Evolutionary conservation across 2,329 filamentous ascomycete genomes (phyloP).

Genomic region (Domatiomyces catenatus): DNA sequence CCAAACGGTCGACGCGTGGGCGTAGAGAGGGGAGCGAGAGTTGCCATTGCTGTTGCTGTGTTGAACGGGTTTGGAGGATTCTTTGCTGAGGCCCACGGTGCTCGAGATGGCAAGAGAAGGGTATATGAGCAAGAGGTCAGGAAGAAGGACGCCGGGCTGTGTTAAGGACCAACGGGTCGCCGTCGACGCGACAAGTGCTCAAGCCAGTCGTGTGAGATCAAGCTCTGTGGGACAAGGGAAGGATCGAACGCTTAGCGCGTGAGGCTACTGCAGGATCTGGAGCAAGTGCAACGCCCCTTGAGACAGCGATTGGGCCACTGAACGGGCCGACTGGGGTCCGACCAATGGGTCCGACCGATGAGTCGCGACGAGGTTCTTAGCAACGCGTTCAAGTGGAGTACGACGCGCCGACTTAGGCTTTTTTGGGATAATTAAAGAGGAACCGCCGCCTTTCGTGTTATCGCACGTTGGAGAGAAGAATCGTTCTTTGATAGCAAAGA

Average conservation of each 20-base stretch:
- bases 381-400: background rate
- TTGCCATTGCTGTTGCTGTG: constrained; percentile 16
- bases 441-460: background rate
- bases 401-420: background rate
- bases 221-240: background rate
- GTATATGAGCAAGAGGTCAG: constrained; percentile 4
- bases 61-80: background rate
- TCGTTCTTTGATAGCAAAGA: background rate
- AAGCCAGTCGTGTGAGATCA: constrained; percentile 3
- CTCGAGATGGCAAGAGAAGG: constrained; percentile 2
- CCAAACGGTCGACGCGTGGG: constrained; percentile 22
- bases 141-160: constrained; percentile 1
- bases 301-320: constrained; percentile 12
- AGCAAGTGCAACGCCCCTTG: constrained; percentile 1
- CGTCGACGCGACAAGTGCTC: constrained; percentile 3
- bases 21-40: constrained; percentile 17
- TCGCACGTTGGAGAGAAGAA: background rate
- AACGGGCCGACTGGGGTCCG: constrained; percentile 3
- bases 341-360: too few relatives aligned
- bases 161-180: constrained; percentile 8
- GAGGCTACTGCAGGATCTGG: constrained; percentile 13
- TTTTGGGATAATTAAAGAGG: background rate
- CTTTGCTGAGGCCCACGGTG: background rate
- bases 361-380: background rate
- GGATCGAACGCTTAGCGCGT: constrained; percentile 4